Evolutionary conservation across 495 filamentous ascomycete genomes (phyloP), one percentile per base, ranked within the genome.

Genomic region (Penicillium canescens): DNA sequence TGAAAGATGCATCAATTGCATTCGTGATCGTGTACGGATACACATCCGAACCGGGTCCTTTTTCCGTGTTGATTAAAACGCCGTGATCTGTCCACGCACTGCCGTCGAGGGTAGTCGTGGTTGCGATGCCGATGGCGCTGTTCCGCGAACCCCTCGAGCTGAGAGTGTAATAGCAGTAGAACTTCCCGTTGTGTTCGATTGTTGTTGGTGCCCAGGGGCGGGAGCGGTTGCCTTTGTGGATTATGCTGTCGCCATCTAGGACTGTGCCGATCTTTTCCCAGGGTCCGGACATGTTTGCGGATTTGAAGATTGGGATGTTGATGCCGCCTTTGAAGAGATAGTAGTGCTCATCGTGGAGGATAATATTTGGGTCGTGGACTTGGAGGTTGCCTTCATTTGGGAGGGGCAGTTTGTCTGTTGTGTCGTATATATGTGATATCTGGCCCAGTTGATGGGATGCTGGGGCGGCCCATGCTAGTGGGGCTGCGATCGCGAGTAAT

Each of bases 111-210:
- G 68, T 78, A 1, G 74, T 65, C 0, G 82, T 84, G 1, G 82
- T 86, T n/a, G 88, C 90, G 24, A 90, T 73, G 13, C 87, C 88
- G 50, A 91, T 89, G 23, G 84, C 82, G 16, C 81, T 85, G 60
- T 78, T 69, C 46, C 86, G 83, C 4, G 74, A 79, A 11, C 89
- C 87, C 44, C 81, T 82, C 23, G 73, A 69, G 58, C 78, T 83
- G 39, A 91, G 78, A 0, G 84, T 74, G 70, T 92, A 93, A 74
- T 86, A 91, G 50, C 88, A 79, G 65, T 88, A 86, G 69, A 90
- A 91, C 0, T 70, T 75, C 12, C 65, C 70, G 28, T 81, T 80
- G 18, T 83, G 70, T 16, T 80, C 60, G 24, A 75, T 56, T 7
- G 88, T 80, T 41, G 87, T 87, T 0, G 88, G 88, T 0, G 89